Evolutionary conservation across 2,329 filamentous ascomycete species (phyloP).

Genomic region (Neonectria sp.): DNA sequence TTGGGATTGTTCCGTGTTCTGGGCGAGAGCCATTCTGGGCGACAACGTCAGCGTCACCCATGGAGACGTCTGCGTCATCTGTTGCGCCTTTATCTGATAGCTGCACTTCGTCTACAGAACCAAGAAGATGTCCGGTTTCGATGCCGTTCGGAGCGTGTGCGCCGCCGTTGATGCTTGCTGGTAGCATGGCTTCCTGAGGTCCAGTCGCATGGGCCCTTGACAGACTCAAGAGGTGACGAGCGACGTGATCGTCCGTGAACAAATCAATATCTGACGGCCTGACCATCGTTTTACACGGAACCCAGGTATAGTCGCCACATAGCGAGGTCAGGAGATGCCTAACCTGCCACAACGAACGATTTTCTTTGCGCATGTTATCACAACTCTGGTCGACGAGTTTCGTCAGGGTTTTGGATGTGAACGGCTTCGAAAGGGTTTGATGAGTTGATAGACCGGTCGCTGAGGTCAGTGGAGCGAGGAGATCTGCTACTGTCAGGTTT

Average conservation of each 20-base stretch:
- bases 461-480: constrained; percentile 82
- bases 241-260: constrained; percentile 65
- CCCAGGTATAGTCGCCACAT: constrained; percentile 81
- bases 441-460: constrained; percentile 83
- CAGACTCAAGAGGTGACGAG: constrained; percentile 53
- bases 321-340: constrained; percentile 81
- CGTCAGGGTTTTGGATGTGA: constrained; percentile 80
- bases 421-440: constrained; percentile 81
- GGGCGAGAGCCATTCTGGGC: constrained; percentile 40
- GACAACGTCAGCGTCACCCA: constrained; percentile 49
- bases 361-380: constrained; percentile 82
- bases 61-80: constrained; percentile 47
- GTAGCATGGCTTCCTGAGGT: constrained; percentile 24
- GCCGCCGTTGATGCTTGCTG: constrained; percentile 44
- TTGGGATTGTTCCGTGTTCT: constrained; percentile 28
- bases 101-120: constrained; percentile 21
- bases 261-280: constrained; percentile 69
- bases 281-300: constrained; percentile 72
- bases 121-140: constrained; percentile 15
- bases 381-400: constrained; percentile 79
- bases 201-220: constrained; percentile 39
- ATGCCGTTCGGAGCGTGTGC: constrained; percentile 32
- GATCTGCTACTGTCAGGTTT: constrained; percentile 64
- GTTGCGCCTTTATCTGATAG: constrained; percentile 29
- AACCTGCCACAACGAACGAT: constrained; percentile 79